phyloP scores from a whole-genome alignment of 345 rosid species.

The Populus tremula region DNA sequence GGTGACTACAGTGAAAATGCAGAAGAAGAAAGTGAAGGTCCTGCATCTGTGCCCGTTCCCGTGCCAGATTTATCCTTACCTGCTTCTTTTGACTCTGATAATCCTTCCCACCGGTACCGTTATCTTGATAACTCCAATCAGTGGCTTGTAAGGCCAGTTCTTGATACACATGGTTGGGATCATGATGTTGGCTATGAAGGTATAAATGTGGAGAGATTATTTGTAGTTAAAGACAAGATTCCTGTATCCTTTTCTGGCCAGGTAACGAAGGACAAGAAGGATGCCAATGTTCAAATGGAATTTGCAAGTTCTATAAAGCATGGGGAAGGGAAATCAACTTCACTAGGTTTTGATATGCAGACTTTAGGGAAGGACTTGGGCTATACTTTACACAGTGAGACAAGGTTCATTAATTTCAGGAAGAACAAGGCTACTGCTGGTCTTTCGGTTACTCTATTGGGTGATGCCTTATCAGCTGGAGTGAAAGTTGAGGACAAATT shows the following conservation, averaged over 20 bases:
- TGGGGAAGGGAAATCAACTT: slow-evolving; percentile 76
- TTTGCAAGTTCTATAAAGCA: slow-evolving; percentile 75
- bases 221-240: slow-evolving; percentile 64
- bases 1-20: slow-evolving; percentile 43
- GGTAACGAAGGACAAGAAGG: slow-evolving; percentile 86
- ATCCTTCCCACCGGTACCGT: slow-evolving; percentile 95
- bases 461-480: slow-evolving; percentile 76
- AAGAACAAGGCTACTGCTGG: slow-evolving; percentile 89
- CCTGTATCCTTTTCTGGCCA: slow-evolving; percentile 89
- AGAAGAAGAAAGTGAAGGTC: slow-evolving; percentile 73
- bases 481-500: slow-evolving; percentile 81
- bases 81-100: slow-evolving; percentile 88
- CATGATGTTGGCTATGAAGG: slow-evolving; percentile 98
- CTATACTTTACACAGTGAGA: slow-evolving; percentile 77
- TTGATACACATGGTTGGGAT: slow-evolving; percentile 98
- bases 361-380: slow-evolving; percentile 84
- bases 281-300: slow-evolving; percentile 84
- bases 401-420: slow-evolving; percentile 59
- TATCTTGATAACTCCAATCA: slow-evolving; percentile 75
- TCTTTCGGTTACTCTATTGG: slow-evolving; percentile 67
- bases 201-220: slow-evolving; percentile 73
- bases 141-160: slow-evolving; percentile 95
- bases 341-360: slow-evolving; percentile 87
- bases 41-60: slow-evolving; percentile 85
- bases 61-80: slow-evolving; percentile 92